Percentiles rank a stretch among this genome's conserved stretches.
These are phyloP conservation scores for Zymoseptoria tritici DNA, from an alignment of 2,329 filamentous ascomycete genomes.

Conservation along the genomic window DNA sequence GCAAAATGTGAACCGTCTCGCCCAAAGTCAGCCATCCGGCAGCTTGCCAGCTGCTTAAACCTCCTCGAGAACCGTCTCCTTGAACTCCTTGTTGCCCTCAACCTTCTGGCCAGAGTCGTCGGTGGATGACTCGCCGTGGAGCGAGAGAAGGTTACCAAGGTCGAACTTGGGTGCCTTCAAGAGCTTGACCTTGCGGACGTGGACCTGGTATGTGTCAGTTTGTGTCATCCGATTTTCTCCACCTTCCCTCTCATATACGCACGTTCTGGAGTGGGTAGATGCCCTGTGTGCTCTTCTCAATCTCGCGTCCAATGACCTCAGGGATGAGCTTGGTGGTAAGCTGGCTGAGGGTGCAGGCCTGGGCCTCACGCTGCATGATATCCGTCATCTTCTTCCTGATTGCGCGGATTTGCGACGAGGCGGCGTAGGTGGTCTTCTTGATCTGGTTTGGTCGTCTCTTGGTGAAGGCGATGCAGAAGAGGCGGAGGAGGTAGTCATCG, in stretches of 20 bases:
- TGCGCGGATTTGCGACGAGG: conserved; percentile 90
- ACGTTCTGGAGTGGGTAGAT: conserved; percentile 99
- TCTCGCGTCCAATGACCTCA: conserved; percentile 98
- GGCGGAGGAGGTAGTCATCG: conserved; percentile 97
- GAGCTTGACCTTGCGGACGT: conserved; percentile 99
- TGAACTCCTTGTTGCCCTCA: conserved; percentile 81
- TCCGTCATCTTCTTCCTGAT: conserved; percentile 99
- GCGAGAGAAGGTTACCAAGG: conserved; percentile 86
- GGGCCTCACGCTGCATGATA: conserved; percentile 95
- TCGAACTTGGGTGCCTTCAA: conserved; percentile 99
- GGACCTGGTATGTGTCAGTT: conserved; percentile 59
- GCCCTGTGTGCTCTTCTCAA: conserved; percentile 98
- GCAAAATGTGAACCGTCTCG: conserved; percentile 21
- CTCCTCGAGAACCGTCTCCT: conserved; percentile 89
- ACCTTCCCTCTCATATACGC: conserved; percentile 28
- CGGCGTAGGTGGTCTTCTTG: conserved; percentile 99
- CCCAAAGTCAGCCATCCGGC: conserved; percentile 17
- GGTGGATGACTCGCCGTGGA: conserved; percentile 94
- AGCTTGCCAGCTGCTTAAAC: conserved; percentile 56
- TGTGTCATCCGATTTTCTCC: background rate
- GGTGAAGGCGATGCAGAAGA: conserved; percentile 99
- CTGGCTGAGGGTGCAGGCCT: conserved; percentile 89
- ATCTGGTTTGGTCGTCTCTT: conserved; percentile 99
- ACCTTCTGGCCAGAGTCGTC: conserved; percentile 97
- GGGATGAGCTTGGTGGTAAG: conserved; percentile 98